phyloP scores from a whole-genome alignment of 306 rosid genomes.

The Quercus robur region DNA sequence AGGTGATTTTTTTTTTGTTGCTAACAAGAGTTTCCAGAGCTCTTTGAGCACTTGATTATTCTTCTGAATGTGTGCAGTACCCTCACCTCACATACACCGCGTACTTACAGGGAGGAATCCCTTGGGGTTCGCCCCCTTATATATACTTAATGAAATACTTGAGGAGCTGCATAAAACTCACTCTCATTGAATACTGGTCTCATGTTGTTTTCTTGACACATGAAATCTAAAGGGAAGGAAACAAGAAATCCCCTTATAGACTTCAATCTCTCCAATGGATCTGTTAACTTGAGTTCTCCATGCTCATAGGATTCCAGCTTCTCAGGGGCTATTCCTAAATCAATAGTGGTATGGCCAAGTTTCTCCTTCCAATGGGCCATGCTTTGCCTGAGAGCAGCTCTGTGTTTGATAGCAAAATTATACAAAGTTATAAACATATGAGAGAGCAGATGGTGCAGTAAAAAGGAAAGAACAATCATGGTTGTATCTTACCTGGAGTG shows the following conservation, averaged over 20 bases:
- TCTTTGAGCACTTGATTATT: too few relatives aligned
- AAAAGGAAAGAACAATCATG: neutral
- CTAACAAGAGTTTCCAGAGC: too few relatives aligned
- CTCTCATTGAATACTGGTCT: conserved; percentile 88
- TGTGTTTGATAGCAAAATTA: conserved; percentile 9
- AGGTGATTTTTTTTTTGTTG: too few relatives aligned
- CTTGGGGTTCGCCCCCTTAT: too few relatives aligned
- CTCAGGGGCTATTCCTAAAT: conserved; percentile 81
- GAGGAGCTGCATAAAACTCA: conserved; percentile 82
- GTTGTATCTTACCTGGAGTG: conserved; percentile 56
- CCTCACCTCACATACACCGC: too few relatives aligned
- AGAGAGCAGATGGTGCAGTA: neutral
- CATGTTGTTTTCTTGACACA: conserved; percentile 70
- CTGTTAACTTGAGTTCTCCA: conserved; percentile 49
- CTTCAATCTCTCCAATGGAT: conserved; percentile 68
- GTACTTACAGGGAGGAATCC: too few relatives aligned
- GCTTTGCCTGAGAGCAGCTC: conserved; percentile 83
- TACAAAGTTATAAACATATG: neutral
- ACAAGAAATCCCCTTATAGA: conserved; percentile 83
- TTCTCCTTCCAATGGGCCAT: conserved; percentile 65
- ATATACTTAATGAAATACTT: conserved; percentile 66
- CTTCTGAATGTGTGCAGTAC: too few relatives aligned
- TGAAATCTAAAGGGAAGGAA: conserved; percentile 86
- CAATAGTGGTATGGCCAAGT: conserved; percentile 81
- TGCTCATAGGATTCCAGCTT: conserved; percentile 49